Percentiles rank a stretch among this genome's conserved stretches.
phyloP scores from a whole-genome alignment of 495 filamentous ascomycete genomes.

The Zalerion maritima region DNA sequence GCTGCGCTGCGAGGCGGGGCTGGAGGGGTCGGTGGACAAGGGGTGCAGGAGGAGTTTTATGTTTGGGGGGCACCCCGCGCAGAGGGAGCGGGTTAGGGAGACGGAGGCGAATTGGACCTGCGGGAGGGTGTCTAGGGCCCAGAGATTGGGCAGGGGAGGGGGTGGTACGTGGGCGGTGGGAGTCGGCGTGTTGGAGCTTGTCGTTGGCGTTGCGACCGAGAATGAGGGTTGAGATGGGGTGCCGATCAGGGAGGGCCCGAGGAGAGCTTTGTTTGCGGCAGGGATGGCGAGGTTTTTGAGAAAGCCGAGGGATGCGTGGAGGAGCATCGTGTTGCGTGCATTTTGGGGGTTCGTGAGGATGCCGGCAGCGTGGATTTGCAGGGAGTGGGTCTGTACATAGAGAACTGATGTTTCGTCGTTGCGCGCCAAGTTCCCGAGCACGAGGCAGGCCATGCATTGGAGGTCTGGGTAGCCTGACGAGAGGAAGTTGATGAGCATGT shows the following conservation, averaged over 20 bases:
- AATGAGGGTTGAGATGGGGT: too few species aligned
- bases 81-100: slow-evolving; percentile 50
- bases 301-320: slow-evolving; percentile 57
- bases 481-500: slow-evolving; percentile 36
- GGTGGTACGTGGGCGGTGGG: too few species aligned
- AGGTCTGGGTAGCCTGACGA: slow-evolving; percentile 26
- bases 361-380: slow-evolving; percentile 40
- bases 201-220: too few species aligned
- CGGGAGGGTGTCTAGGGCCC: slow-evolving; percentile 44
- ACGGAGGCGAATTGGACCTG: slow-evolving; percentile 58
- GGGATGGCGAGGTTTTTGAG: slow-evolving; percentile 69
- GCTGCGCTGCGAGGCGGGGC: slow-evolving; percentile 27
- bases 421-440: slow-evolving; percentile 64
- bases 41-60: slow-evolving; percentile 33
- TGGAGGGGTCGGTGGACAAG: slow-evolving; percentile 21
- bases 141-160: slow-evolving; percentile 41
- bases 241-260: slow-evolving; percentile 41
- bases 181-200: too few species aligned
- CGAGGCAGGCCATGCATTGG: slow-evolving; percentile 58
- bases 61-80: slow-evolving; percentile 42
- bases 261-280: slow-evolving; percentile 39
- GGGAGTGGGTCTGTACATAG: slow-evolving; percentile 37
- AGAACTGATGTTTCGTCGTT: slow-evolving; percentile 46
- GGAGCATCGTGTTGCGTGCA: too few species aligned
- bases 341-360: slow-evolving; percentile 35